phyloP scores from a whole-genome alignment of 371 early-diverging fungal species.

The Cokeromyces recurvatus region DNA sequence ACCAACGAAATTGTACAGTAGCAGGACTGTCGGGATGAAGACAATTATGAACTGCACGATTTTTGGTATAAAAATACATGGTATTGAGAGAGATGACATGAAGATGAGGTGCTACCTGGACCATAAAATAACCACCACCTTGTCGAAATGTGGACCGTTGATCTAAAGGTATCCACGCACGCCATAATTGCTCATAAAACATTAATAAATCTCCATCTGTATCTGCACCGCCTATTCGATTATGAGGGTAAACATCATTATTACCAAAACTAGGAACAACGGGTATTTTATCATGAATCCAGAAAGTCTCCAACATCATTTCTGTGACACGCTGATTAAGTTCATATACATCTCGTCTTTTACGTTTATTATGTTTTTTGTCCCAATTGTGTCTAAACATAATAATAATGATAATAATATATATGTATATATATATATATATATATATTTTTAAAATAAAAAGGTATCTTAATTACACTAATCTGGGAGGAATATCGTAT shows the following conservation, averaged over 20 bases:
- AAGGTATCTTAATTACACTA: too few relatives aligned
- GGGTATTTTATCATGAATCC: constrained; percentile 30
- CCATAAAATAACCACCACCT: constrained; percentile 73
- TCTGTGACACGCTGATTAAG: constrained; percentile 39
- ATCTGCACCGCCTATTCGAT: constrained; percentile 37
- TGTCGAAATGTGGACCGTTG: constrained; percentile 55
- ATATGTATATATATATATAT: too few relatives aligned
- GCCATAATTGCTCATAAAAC: constrained; percentile 53
- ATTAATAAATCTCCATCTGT: constrained; percentile 17
- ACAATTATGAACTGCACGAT: constrained; percentile 68
- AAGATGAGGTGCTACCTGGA: constrained; percentile 46
- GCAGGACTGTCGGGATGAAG: constrained; percentile 53
- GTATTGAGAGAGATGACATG: constrained; percentile 67
- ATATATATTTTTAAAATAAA: too few relatives aligned
- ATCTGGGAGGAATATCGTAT: too few relatives aligned
- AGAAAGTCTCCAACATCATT: constrained; percentile 32
- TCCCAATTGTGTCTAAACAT: constrained; percentile 70
- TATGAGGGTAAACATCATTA: constrained; percentile 79
- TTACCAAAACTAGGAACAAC: constrained; percentile 72
- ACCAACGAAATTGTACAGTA: constrained; percentile 64
- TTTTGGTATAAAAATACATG: constrained; percentile 65
- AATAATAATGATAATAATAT: not conserved
- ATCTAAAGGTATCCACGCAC: constrained; percentile 50
- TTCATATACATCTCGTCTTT: constrained; percentile 50
- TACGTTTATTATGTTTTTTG: constrained; percentile 52